Percentiles rank a stretch among this genome's conserved stretches.
These are phyloP conservation scores for Viola odorata DNA, from an alignment of 345 rosid genomes.

Conservation along the genomic window DNA sequence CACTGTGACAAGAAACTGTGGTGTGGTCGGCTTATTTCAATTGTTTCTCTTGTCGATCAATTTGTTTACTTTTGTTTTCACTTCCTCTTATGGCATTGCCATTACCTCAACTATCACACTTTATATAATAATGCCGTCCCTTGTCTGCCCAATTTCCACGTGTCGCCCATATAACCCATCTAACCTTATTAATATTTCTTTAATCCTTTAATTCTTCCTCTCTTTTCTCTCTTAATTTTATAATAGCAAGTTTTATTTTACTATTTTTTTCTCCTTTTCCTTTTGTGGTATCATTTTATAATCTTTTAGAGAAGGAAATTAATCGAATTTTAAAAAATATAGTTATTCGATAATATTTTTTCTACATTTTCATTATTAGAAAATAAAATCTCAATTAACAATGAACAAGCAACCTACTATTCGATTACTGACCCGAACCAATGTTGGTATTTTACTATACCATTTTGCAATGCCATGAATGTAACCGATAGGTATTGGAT, in stretches of 20 bases:
- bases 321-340: too few species aligned
- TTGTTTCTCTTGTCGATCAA: not conserved
- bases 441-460: not conserved
- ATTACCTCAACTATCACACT: slow-evolving; percentile 18
- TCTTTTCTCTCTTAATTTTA: slow-evolving; percentile 3
- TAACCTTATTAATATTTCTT: slow-evolving; percentile 8
- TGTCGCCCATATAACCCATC: slow-evolving; percentile 18
- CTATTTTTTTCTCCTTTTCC: not conserved
- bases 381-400: too few species aligned
- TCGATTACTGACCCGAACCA: too few species aligned
- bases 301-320: too few species aligned
- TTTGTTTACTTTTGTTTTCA: not conserved
- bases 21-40: slow-evolving; percentile 38
- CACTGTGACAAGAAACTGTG: slow-evolving; percentile 36
- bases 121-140: slow-evolving; percentile 28
- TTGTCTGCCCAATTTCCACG: slow-evolving; percentile 23
- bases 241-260: slow-evolving; percentile 15
- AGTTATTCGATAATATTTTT: too few species aligned
- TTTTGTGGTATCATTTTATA: too few species aligned
- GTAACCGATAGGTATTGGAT: slow-evolving; percentile 9
- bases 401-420: too few species aligned
- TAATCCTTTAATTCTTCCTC: not conserved
- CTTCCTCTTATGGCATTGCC: slow-evolving; percentile 19
- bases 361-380: too few species aligned
- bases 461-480: slow-evolving; percentile 9